Percentiles rank a stretch among this genome's conserved stretches.
Evolutionary conservation across 805 yeast genomes (phyloP).

Genomic region (Starmerella asiatica): DNA sequence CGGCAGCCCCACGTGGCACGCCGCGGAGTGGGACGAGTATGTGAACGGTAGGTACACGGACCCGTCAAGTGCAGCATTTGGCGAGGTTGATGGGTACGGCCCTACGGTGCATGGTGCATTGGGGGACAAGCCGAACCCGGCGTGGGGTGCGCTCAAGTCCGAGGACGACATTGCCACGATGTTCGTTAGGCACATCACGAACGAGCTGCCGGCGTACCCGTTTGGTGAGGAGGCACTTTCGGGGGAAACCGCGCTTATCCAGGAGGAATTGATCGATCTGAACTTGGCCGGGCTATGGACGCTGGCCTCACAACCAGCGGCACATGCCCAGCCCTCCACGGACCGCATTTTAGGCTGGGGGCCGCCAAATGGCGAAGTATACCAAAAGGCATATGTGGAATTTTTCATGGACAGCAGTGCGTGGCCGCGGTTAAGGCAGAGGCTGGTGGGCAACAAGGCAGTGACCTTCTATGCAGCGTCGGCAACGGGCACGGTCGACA

Average conservation of each 20-base stretch:
- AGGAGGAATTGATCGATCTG: constrained; percentile 72
- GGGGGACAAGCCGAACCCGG: constrained; percentile 47
- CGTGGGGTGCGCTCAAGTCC: constrained; percentile 70
- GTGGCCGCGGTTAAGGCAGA: constrained; percentile 38
- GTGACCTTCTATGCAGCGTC: constrained; percentile 70
- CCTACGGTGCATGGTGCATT: constrained; percentile 66
- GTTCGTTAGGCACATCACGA: constrained; percentile 59
- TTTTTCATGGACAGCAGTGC: constrained; percentile 60
- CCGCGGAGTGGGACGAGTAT: constrained; percentile 95
- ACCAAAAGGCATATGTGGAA: constrained; percentile 90
- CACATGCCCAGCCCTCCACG: constrained; percentile 60
- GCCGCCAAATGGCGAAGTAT: constrained; percentile 72
- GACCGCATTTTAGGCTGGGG: constrained; percentile 98
- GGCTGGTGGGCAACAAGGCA: constrained; percentile 15
- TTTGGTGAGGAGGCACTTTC: constrained; percentile 82
- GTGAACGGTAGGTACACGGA: constrained; percentile 95
- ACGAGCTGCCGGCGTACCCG: constrained; percentile 67
- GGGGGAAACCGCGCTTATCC: constrained; percentile 84
- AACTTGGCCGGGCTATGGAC: constrained; percentile 70
- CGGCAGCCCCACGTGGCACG: constrained; percentile 15
- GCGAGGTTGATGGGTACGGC: constrained; percentile 96
- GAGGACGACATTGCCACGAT: constrained; percentile 47
- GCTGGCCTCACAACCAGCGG: constrained; percentile 91
- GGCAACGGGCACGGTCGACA: constrained; percentile 31
- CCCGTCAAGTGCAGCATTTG: constrained; percentile 90